These are phyloP conservation scores for Clavispora santaluciae DNA, from an alignment of 805 yeast species.

Conservation along the genomic window DNA sequence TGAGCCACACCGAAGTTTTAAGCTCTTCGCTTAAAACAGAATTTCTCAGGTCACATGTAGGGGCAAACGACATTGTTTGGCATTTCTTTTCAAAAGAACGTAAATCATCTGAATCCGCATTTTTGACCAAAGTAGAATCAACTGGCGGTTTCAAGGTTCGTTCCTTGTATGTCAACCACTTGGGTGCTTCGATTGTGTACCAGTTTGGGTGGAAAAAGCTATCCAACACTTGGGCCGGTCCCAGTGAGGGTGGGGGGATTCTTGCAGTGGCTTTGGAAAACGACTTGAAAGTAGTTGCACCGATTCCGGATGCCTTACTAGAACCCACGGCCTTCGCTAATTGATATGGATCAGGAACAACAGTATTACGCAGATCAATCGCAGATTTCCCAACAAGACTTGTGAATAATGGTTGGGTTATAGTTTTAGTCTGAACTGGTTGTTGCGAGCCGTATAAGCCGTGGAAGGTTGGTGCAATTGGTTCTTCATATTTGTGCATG, in stretches of 20 bases:
- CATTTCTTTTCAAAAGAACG: slow-evolving; percentile 18
- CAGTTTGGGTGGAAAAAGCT: slow-evolving; percentile 42
- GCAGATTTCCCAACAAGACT: slow-evolving; percentile 65
- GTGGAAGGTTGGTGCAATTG: slow-evolving; percentile 18
- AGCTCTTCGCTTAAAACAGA: slow-evolving; percentile 28
- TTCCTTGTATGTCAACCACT: slow-evolving; percentile 34
- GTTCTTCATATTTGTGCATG: slow-evolving; percentile 30
- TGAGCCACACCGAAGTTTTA: slow-evolving; percentile 34
- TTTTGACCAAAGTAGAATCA: slow-evolving; percentile 24
- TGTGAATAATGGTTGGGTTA: slow-evolving; percentile 75
- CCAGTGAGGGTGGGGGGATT: slow-evolving; percentile 30
- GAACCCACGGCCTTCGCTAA: slow-evolving; percentile 52
- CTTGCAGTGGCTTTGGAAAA: slow-evolving; percentile 28
- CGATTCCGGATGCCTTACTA: slow-evolving; percentile 17
- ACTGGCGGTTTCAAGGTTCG: slow-evolving; percentile 21
- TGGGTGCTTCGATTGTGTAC: slow-evolving; percentile 41
- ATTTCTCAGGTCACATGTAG: slow-evolving; percentile 29
- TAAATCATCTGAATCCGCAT: slow-evolving; percentile 17
- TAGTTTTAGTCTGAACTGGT: slow-evolving; percentile 39
- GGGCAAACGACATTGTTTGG: slow-evolving; percentile 33
- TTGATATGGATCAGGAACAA: slow-evolving; percentile 62
- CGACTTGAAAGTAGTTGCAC: slow-evolving; percentile 24
- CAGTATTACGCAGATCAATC: slow-evolving; percentile 68
- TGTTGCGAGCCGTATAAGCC: slow-evolving; percentile 27
- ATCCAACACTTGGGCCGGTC: slow-evolving; percentile 33